Evolutionary conservation across 768 basidiomycete species (phyloP), one percentile per base, ranked within the genome.

Genomic region (Brasilioporus rufonigricans): DNA sequence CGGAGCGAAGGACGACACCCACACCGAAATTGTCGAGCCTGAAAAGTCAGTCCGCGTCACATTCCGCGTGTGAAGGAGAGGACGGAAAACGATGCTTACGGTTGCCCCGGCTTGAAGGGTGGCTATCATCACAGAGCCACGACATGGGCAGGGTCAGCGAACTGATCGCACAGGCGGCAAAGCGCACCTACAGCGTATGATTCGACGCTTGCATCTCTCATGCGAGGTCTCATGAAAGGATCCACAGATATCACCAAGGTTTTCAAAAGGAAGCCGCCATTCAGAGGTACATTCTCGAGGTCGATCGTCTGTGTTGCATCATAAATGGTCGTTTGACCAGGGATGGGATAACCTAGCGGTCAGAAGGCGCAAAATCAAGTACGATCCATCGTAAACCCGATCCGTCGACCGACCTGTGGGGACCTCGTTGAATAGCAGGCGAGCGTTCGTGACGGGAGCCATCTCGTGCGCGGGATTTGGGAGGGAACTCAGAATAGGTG

Each of bases 241-340:
- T 45, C 48, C 5, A 55, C 16, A 5, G 48, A 41, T 5, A 54
- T 12, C 24, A 54, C 53, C 47, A 54, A 27, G 4, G 40, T 54
- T 24, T 54, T 54, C 38, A 54, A 14, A 18, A 55, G 48, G 45
- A 55, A 55, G 12, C 54, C 35, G 5, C 48, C 54, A 14, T 45
- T 45, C 14, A 51, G 19, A 32, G 48, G 49, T 16, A 18, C 35
- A 13, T 45, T 45, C 49, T 51, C 43, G 29, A 45, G 48, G 14
- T 45, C 47, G 38, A 48, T 54, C 31, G 40, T 54, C 11, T 36
- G 46, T 3, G 32, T 52, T 26, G 53, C 21, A 14, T 57, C 52
- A 23, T 55, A 44, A 11, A 44, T 29, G 23, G 29, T 39, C 27
- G 47, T 55, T 44, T 29, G 45, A 23, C 55, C 35, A 38, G 52